phyloP scores from a whole-genome alignment of 495 filamentous ascomycete species.

The Penicillium riverlandense region DNA sequence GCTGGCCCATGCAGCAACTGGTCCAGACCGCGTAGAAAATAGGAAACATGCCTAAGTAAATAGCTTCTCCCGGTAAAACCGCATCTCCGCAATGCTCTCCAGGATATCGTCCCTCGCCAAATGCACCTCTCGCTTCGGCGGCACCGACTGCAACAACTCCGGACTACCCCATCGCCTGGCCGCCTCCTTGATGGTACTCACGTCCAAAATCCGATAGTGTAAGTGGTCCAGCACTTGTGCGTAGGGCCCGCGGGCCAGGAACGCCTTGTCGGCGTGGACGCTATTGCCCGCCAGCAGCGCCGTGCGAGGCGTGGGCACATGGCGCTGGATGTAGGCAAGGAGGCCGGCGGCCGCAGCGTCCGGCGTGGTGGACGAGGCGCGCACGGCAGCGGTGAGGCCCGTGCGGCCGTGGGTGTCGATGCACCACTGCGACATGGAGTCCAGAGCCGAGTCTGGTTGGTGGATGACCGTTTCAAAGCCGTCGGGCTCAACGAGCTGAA shows the following conservation, averaged over 20 bases:
- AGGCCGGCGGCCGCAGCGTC: constrained; percentile 65
- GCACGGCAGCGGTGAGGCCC: constrained; percentile 72
- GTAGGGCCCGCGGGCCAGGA: constrained; percentile 70
- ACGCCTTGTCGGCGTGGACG: constrained; percentile 83
- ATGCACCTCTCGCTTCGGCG: constrained; percentile 69
- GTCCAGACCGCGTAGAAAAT: neutral
- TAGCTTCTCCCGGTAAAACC: constrained; percentile 55
- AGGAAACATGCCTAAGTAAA: constrained; percentile 17
- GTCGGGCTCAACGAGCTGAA: constrained; percentile 65
- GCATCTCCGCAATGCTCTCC: constrained; percentile 89
- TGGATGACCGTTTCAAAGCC: constrained; percentile 81
- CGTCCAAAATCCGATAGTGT: constrained; percentile 86
- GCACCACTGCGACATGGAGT: constrained; percentile 71
- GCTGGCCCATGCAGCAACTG: neutral
- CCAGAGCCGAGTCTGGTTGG: constrained; percentile 61
- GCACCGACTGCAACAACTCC: constrained; percentile 50
- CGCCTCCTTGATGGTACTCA: constrained; percentile 85
- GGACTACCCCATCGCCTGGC: constrained; percentile 70
- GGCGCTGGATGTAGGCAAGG: constrained; percentile 66
- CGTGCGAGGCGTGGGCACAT: constrained; percentile 53
- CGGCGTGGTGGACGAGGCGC: constrained; percentile 64
- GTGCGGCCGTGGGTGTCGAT: constrained; percentile 55
- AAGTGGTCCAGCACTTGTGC: constrained; percentile 63
- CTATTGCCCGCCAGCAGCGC: constrained; percentile 86
- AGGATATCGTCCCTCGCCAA: constrained; percentile 84